phyloP scores from a whole-genome alignment of 805 yeast species.

The Yamadazyma paraphyllophila region DNA sequence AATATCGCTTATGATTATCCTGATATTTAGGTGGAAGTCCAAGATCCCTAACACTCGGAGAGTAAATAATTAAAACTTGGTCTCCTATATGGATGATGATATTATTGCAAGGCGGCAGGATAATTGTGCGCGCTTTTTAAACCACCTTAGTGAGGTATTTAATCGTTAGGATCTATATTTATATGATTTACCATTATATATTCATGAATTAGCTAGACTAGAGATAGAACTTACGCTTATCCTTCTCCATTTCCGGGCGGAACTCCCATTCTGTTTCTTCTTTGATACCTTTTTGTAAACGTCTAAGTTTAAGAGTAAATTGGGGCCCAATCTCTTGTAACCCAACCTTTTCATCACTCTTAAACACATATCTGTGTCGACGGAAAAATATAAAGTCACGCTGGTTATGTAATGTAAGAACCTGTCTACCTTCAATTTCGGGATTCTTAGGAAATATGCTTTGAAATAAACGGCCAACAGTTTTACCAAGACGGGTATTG shows the following conservation, averaged over 20 bases:
- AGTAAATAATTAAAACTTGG: neutral
- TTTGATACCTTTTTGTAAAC: slow-evolving; percentile 87
- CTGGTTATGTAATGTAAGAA: slow-evolving; percentile 92
- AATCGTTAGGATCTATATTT: neutral
- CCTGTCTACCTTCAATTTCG: slow-evolving; percentile 93
- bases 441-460: slow-evolving; percentile 90
- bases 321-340: slow-evolving; percentile 96
- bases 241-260: slow-evolving; percentile 93
- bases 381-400: slow-evolving; percentile 94
- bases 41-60: neutral
- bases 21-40: neutral
- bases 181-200: neutral
- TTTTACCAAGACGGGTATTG: slow-evolving; percentile 86
- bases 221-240: slow-evolving; percentile 86
- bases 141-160: too few relatives aligned
- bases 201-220: slow-evolving; percentile 24
- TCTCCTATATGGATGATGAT: slow-evolving; percentile 4
- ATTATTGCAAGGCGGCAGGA: slow-evolving; percentile 2
- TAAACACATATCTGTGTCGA: slow-evolving; percentile 88
- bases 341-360: slow-evolving; percentile 89
- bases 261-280: slow-evolving; percentile 97
- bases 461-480: slow-evolving; percentile 90
- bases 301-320: slow-evolving; percentile 82
- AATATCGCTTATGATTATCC: neutral
- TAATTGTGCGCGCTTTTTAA: neutral